Evolutionary conservation across 1,284 basidiomycete genomes (phyloP).

Genomic region (Blastosporella zonata): DNA sequence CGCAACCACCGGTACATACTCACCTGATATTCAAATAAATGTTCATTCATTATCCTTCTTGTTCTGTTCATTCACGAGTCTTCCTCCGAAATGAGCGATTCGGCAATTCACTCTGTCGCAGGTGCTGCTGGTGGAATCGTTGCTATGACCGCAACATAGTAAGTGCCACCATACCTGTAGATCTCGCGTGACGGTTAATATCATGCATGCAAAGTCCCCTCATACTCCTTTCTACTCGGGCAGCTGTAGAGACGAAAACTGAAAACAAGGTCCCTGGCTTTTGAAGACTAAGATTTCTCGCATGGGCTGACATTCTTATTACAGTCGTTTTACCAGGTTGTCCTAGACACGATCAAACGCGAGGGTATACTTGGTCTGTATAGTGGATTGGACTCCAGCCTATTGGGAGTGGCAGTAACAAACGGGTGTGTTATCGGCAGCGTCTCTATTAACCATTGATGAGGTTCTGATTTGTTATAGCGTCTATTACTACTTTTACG

Average conservation of each 20-base stretch:
- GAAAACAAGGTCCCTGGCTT: slow-evolving; percentile 52
- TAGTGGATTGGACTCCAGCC: slow-evolving; percentile 81
- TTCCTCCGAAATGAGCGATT: slow-evolving; percentile 60
- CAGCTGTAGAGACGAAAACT: slow-evolving; percentile 86
- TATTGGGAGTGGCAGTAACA: slow-evolving; percentile 90
- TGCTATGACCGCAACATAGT: slow-evolving; percentile 87
- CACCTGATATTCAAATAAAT: slow-evolving; percentile 10
- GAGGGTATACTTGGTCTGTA: slow-evolving; percentile 90
- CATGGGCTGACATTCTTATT: slow-evolving; percentile 5
- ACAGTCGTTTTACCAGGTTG: slow-evolving; percentile 55
- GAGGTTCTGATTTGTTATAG: slow-evolving; percentile 43
- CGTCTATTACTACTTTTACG: slow-evolving; percentile 85
- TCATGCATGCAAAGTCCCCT: slow-evolving; percentile 61
- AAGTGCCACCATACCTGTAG: slow-evolving; percentile 28
- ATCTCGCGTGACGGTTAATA: not conserved
- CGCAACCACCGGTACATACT: slow-evolving; percentile 8
- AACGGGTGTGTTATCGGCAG: slow-evolving; percentile 63
- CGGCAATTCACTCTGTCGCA: slow-evolving; percentile 84
- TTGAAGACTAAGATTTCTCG: not conserved
- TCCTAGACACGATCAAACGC: slow-evolving; percentile 76
- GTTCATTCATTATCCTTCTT: not conserved
- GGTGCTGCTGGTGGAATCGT: slow-evolving; percentile 90
- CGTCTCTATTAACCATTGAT: not conserved
- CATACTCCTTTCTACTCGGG: slow-evolving; percentile 89
- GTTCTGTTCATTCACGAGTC: slow-evolving; percentile 10